Conservation (phyloP, 768 basidiomycete genomes). For the Tephrocybe sp. region DNA sequence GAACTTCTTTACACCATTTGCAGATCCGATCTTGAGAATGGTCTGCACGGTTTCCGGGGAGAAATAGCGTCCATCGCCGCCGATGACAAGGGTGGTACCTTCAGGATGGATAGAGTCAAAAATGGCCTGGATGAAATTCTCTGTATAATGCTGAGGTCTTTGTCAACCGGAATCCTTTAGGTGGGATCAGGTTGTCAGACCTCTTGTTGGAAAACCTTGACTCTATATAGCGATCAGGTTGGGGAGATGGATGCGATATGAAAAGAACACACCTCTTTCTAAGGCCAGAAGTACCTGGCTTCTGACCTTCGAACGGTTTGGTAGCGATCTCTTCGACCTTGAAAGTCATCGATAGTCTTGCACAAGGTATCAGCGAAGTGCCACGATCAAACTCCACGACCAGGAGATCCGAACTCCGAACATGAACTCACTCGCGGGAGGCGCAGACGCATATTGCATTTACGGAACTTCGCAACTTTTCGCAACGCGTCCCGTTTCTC, state of each 20-base stretch:
- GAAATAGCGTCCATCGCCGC: conserved; percentile 96
- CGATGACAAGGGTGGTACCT: conserved; percentile 87
- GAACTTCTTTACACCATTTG: conserved; percentile 89
- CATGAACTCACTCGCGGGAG: too few relatives aligned
- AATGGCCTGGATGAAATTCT: conserved; percentile 97
- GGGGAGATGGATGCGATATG: conserved; percentile 8
- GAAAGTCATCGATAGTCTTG: conserved; percentile 38
- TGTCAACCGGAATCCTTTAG: conserved; percentile 10
- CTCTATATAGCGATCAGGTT: conserved; percentile 49
- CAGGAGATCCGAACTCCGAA: conserved; percentile 7
- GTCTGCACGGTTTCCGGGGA: conserved; percentile 84
- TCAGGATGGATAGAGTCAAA: conserved; percentile 83
- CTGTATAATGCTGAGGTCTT: conserved; percentile 88
- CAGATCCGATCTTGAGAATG: conserved; percentile 92
- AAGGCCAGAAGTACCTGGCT: conserved; percentile 97
- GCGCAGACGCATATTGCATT: too few relatives aligned
- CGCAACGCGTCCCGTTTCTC: too few relatives aligned
- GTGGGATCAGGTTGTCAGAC: conserved; percentile 40
- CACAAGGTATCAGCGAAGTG: too few relatives aligned
- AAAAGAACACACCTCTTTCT: conserved; percentile 74
- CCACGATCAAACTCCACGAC: not conserved
- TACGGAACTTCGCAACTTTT: too few relatives aligned
- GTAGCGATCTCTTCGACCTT: conserved; percentile 70
- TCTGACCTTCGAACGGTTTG: conserved; percentile 90
- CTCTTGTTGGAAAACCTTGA: conserved; percentile 98